Conservation (phyloP, 768 basidiomycete genomes). For the Steccherinum ochraceum region DNA sequence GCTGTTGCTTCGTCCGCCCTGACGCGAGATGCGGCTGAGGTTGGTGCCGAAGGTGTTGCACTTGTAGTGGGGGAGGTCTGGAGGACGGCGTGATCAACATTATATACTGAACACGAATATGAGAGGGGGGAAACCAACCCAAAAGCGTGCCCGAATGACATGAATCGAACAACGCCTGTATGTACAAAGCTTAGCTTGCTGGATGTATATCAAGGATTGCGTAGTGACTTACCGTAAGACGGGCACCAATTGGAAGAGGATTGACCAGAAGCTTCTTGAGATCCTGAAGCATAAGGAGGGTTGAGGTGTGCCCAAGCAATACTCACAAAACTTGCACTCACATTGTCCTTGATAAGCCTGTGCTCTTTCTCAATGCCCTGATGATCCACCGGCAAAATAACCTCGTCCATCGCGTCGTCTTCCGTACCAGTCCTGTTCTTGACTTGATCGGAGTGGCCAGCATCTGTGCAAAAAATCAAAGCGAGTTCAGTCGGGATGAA, state of each 20-base stretch:
- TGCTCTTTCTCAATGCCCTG: background rate
- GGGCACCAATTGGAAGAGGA: conserved; percentile 1
- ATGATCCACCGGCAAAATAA: background rate
- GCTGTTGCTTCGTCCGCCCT: background rate
- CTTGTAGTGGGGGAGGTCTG: conserved; percentile 1
- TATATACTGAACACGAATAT: background rate
- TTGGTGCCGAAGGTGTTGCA: background rate
- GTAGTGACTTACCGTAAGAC: conserved; percentile 1
- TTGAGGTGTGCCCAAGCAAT: too few relatives aligned
- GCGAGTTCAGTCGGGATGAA: too few relatives aligned
- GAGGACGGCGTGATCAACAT: background rate
- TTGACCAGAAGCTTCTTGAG: conserved; percentile 1
- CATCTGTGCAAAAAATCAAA: too few relatives aligned
- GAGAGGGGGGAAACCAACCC: background rate
- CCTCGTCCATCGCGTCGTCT: conserved; percentile 7
- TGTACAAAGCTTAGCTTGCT: background rate
- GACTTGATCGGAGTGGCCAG: conserved; percentile 7
- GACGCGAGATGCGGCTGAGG: background rate
- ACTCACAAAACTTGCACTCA: background rate
- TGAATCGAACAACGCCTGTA: conserved; percentile 4
- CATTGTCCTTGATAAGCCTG: conserved; percentile 1
- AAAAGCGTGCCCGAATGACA: conserved; percentile 7
- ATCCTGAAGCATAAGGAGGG: too few relatives aligned
- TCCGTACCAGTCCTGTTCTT: conserved; percentile 6
- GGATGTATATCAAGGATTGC: background rate